Base-by-base conservation (phyloP, 2,329 filamentous ascomycete genomes). In the Pseudonectria buxi region DNA sequence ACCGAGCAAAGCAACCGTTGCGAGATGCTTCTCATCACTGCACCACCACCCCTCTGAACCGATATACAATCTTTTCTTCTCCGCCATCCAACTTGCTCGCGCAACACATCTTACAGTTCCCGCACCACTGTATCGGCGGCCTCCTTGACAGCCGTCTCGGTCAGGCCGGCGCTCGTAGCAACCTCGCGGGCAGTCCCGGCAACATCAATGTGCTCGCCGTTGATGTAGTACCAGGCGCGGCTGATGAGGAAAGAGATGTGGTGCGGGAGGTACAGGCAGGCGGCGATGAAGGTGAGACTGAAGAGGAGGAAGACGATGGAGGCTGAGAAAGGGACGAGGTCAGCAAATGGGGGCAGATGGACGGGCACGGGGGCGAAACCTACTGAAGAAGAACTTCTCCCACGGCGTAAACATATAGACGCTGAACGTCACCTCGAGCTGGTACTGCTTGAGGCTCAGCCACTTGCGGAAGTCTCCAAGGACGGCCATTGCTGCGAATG, bases 371-470 rank as follows among this genome's bases (percentile, higher is more conserved):
- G 32, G 15, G 28, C 10, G 14, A 10, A 6, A 64, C 87, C 39
- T 75, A 96, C 92, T 96, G 67, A 96, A 94, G 53, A 95, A 82
- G 65, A 95, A 90, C 63, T 95, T 95, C 71, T 98, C 92, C 34
- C 84, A 88, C 2, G 88, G 84, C 26, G 89, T 95, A 53, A 95
- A 83, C 85, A 98, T 96, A 73, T 98, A 96, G 16, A 96, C 76
- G 42, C 85, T 83, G 64, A 94, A 92, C 10, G 90, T 95, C 61
- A 96, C 90, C 68, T 98, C 92, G 60, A 96, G 88, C 71, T 96
- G 92, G 71, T 96, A 95, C 61, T 89, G 81, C 74, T 98, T 98
- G 63, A 89, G 78, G 64, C 88, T 81, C 49, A 96, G 73, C 87
- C 89, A 95, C 62, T 82, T 81, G 47, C 86, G 76, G 53, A 94